A percentile compares a stretch with the other conserved stretches of the same genome.
Conservation (phyloP, 1,284 basidiomycete genomes). For the Anthracocystis panici-leucophaei region DNA sequence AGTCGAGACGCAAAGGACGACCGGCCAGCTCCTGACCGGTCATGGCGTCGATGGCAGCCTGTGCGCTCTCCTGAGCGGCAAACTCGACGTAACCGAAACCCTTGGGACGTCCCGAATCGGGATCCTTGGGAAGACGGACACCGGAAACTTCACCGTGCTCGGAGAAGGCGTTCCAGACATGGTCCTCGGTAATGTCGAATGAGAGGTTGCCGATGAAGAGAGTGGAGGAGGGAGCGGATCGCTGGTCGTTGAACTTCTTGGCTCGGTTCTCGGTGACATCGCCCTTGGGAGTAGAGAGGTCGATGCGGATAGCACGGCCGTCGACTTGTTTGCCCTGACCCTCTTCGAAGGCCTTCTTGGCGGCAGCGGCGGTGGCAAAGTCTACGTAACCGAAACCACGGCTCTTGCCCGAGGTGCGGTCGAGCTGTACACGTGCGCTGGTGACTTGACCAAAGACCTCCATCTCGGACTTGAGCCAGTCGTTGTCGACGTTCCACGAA, state of each 20-base stretch:
- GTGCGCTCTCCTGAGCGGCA: slow-evolving; percentile 81
- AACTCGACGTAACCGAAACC: slow-evolving; percentile 99
- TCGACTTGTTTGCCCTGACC: slow-evolving; percentile 89
- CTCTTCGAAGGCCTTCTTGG: slow-evolving; percentile 76
- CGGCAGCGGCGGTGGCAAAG: slow-evolving; percentile 74
- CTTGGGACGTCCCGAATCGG: slow-evolving; percentile 89
- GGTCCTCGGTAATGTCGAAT: slow-evolving; percentile 82
- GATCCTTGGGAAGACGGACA: slow-evolving; percentile 92
- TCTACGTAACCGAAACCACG: slow-evolving; percentile 90
- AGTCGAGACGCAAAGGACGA: slow-evolving; percentile 86
- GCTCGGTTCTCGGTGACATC: slow-evolving; percentile 79
- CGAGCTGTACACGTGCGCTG: slow-evolving; percentile 88
- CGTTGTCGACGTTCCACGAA: slow-evolving; percentile 97
- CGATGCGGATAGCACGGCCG: slow-evolving; percentile 87
- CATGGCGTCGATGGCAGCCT: slow-evolving; percentile 80
- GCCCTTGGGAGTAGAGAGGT: slow-evolving; percentile 77
- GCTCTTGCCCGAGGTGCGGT: slow-evolving; percentile 77
- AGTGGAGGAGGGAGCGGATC: slow-evolving; percentile 83
- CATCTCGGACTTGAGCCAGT: slow-evolving; percentile 93
- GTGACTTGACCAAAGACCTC: slow-evolving; percentile 87
- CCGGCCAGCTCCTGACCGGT: slow-evolving; percentile 86
- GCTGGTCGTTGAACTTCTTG: slow-evolving; percentile 75
- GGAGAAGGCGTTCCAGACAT: slow-evolving; percentile 90
- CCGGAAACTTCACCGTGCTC: slow-evolving; percentile 89
- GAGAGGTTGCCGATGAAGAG: slow-evolving; percentile 90